These are phyloP conservation scores for Mucor ambiguus DNA, from an alignment of 371 early-diverging fungal species.

Conservation along the genomic window DNA sequence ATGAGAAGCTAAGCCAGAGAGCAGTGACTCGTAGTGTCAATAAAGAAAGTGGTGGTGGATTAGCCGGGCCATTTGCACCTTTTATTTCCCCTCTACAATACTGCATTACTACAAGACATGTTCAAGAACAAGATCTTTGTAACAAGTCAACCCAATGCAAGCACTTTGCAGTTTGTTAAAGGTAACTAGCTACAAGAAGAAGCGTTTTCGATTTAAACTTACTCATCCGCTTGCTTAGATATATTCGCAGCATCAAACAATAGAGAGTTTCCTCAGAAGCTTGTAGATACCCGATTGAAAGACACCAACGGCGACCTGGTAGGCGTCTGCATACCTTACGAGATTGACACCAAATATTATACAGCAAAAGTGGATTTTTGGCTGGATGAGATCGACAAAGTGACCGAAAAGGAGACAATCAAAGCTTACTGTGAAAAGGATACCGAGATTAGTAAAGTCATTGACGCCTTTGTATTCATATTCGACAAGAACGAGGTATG, in stretches of 20 bases:
- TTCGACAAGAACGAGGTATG: conserved; percentile 57
- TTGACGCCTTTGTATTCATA: conserved; percentile 73
- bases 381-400: conserved; percentile 58
- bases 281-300: conserved; percentile 31
- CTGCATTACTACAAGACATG: neutral
- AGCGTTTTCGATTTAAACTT: no score
- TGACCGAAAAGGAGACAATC: conserved; percentile 38
- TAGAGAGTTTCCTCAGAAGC: conserved; percentile 21
- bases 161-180: conserved; percentile 54
- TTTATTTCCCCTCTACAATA: neutral
- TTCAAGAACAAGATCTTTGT: conserved; percentile 60
- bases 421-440: conserved; percentile 50
- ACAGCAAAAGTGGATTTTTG: conserved; percentile 70
- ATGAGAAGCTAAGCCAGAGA: neutral
- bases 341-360: conserved; percentile 74
- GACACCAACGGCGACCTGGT: conserved; percentile 40
- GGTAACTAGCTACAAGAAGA: conserved; percentile 27
- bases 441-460: conserved; percentile 55
- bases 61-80: neutral
- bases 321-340: conserved; percentile 64
- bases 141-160: conserved; percentile 51
- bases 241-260: conserved; percentile 30
- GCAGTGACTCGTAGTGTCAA: neutral
- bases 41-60: neutral
- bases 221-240: conserved; percentile 12